Evolutionary conservation across 1,139 yeast genomes (phyloP).

Genomic region (Ogataea hybrid): DNA sequence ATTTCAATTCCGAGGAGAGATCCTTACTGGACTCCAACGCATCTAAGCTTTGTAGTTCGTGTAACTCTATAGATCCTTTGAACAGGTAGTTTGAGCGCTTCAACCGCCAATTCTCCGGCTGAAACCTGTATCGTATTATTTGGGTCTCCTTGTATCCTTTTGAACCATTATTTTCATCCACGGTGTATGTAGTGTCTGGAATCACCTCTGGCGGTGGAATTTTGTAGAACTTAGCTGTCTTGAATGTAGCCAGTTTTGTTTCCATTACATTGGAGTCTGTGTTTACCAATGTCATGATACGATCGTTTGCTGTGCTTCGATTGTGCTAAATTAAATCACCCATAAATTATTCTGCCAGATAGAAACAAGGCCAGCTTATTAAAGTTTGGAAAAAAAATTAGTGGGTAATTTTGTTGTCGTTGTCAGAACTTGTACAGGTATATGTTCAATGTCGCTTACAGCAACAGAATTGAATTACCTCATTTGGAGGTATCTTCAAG

Average conservation of each 20-base stretch:
- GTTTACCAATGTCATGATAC: conserved; percentile 14
- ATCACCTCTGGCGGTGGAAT: conserved; percentile 21
- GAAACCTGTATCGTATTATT: conserved; percentile 14
- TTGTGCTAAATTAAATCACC: conserved; percentile 1
- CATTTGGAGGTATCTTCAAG: conserved; percentile 92
- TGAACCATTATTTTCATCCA: conserved; percentile 1
- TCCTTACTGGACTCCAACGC: conserved; percentile 13
- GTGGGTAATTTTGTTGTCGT: conserved; percentile 11
- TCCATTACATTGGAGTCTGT: conserved; percentile 18
- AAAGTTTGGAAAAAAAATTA: conserved; percentile 3
- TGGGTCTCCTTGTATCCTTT: conserved; percentile 12
- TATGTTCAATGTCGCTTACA: conserved; percentile 63
- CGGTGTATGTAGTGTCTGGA: conserved; percentile 10
- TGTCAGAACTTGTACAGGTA: not conserved
- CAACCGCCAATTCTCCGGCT: conserved; percentile 14
- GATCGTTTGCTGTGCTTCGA: not conserved
- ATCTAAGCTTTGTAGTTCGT: conserved; percentile 17
- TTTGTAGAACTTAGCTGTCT: conserved; percentile 22
- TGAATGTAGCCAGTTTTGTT: conserved; percentile 21
- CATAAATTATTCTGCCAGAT: conserved; percentile 8
- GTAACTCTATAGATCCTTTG: conserved; percentile 24
- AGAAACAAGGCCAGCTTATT: not conserved
- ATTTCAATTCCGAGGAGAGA: conserved; percentile 9
- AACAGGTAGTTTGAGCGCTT: conserved; percentile 19
- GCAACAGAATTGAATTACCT: conserved; percentile 86